Conservation (phyloP, 257 asterid genomes). For the Plantago elongata region DNA sequence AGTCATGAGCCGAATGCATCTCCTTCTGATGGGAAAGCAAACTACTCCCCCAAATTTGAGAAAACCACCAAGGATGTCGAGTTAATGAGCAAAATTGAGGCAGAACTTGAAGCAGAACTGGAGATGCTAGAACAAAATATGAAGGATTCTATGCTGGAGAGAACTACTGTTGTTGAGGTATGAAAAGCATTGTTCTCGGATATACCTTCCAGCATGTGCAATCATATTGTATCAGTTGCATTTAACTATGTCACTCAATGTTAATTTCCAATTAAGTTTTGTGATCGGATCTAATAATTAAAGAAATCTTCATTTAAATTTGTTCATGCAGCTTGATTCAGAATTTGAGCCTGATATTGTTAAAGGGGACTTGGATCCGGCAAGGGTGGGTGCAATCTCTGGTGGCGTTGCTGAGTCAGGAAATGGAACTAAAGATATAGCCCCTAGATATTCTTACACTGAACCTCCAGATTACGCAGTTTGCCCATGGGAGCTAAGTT, state of each 20-base stretch:
- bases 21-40: slow-evolving; percentile 22
- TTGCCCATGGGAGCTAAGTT: slow-evolving; percentile 57
- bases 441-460: slow-evolving; percentile 13
- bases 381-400: slow-evolving; percentile 16
- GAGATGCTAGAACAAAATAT: slow-evolving; percentile 60
- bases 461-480: slow-evolving; percentile 49
- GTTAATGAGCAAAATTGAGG: slow-evolving; percentile 58
- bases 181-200: slow-evolving; percentile 8
- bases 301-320: background rate
- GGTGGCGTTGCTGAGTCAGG: slow-evolving; percentile 24
- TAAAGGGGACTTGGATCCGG: slow-evolving; percentile 35
- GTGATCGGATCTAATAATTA: background rate
- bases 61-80: slow-evolving; percentile 28
- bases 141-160: slow-evolving; percentile 34
- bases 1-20: slow-evolving; percentile 31
- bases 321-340: slow-evolving; percentile 37
- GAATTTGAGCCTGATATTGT: slow-evolving; percentile 39
- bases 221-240: background rate
- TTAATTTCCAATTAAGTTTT: slow-evolving; percentile 7
- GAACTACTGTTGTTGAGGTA: slow-evolving; percentile 40
- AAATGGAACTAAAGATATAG: slow-evolving; percentile 20
- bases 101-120: slow-evolving; percentile 76
- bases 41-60: slow-evolving; percentile 13
- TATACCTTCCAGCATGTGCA: background rate
- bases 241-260: background rate